Percentiles rank a stretch among this genome's conserved stretches.
phyloP scores from a whole-genome alignment of 805 yeast species.

The Sugiyamaella mastotermitis region DNA sequence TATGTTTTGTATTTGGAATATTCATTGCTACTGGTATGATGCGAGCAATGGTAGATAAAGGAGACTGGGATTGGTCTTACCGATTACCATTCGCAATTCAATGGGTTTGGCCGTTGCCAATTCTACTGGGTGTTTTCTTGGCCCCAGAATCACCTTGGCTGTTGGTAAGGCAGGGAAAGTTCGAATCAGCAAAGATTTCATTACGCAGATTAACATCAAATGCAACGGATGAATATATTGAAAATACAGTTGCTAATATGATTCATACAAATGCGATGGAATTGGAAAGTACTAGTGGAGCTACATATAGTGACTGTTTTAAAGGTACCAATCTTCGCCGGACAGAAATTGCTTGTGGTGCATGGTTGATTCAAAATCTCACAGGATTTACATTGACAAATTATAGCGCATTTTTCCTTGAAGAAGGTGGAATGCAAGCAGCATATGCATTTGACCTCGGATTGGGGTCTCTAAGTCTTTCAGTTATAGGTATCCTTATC shows the following conservation, averaged over 20 bases:
- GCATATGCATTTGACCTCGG: conserved; percentile 34
- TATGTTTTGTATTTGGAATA: conserved; percentile 57
- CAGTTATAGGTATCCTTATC: conserved; percentile 35
- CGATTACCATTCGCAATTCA: conserved; percentile 52
- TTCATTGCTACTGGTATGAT: conserved; percentile 50
- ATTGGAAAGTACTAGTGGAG: conserved; percentile 26
- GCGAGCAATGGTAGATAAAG: conserved; percentile 30
- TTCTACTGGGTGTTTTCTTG: conserved; percentile 34
- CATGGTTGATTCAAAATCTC: conserved; percentile 15
- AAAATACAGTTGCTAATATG: conserved; percentile 40
- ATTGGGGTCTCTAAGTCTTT: conserved; percentile 41
- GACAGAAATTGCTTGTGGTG: conserved; percentile 42
- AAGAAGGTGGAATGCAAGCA: conserved; percentile 32
- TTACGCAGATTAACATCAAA: conserved; percentile 35
- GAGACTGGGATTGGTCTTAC: conserved; percentile 38
- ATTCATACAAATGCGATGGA: conserved; percentile 39
- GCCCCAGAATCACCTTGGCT: conserved; percentile 58
- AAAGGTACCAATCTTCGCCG: conserved; percentile 42
- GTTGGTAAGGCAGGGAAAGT: conserved; percentile 39
- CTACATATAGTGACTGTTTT: conserved; percentile 38
- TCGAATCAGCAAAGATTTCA: conserved; percentile 39
- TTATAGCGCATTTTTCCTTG: conserved; percentile 39
- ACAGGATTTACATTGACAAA: conserved; percentile 19
- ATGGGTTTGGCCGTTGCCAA: conserved; percentile 54
- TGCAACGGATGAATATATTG: conserved; percentile 24